Percentiles rank a stretch among this genome's conserved stretches.
These are phyloP conservation scores for Wickerhamiella nectarea DNA, from an alignment of 805 yeast genomes.

Conservation along the genomic window DNA sequence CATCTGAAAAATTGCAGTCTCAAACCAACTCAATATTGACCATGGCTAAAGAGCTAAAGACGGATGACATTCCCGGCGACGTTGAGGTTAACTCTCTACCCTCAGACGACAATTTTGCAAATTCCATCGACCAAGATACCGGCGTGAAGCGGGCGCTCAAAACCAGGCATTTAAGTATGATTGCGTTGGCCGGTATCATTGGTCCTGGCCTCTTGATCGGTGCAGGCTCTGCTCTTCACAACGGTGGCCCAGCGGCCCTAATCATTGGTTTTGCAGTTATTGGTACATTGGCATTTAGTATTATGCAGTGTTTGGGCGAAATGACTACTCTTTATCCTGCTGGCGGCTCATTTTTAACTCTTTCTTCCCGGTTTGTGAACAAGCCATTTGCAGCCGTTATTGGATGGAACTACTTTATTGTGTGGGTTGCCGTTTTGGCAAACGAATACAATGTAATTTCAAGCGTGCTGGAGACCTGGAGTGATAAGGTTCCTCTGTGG, in stretches of 20 bases:
- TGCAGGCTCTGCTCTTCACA: conserved; percentile 36
- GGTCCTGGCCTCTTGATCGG: conserved; percentile 73
- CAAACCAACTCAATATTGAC: background rate
- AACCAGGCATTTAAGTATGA: conserved; percentile 62
- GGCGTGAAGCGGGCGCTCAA: conserved; percentile 34
- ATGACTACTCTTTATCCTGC: conserved; percentile 42
- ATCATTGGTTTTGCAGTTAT: conserved; percentile 36
- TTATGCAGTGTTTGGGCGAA: conserved; percentile 43
- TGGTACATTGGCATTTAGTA: conserved; percentile 39
- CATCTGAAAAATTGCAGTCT: background rate
- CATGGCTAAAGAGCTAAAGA: background rate
- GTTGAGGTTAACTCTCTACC: conserved; percentile 1
- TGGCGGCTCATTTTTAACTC: conserved; percentile 39
- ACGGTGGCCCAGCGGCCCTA: conserved; percentile 40
- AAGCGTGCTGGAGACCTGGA: conserved; percentile 33
- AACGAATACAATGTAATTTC: conserved; percentile 38
- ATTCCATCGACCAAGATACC: conserved; percentile 24
- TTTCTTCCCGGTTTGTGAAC: conserved; percentile 35
- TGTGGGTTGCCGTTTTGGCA: conserved; percentile 37
- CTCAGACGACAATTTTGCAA: background rate
- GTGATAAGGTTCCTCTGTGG: conserved; percentile 35
- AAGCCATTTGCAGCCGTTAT: conserved; percentile 38
- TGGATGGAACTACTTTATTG: conserved; percentile 36
- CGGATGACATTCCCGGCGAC: background rate
- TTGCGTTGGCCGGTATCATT: conserved; percentile 71